Percentiles rank a stretch among this genome's conserved stretches.
Evolutionary conservation across 768 basidiomycete genomes (phyloP).

Genomic region (Botryobasidium botryosum): DNA sequence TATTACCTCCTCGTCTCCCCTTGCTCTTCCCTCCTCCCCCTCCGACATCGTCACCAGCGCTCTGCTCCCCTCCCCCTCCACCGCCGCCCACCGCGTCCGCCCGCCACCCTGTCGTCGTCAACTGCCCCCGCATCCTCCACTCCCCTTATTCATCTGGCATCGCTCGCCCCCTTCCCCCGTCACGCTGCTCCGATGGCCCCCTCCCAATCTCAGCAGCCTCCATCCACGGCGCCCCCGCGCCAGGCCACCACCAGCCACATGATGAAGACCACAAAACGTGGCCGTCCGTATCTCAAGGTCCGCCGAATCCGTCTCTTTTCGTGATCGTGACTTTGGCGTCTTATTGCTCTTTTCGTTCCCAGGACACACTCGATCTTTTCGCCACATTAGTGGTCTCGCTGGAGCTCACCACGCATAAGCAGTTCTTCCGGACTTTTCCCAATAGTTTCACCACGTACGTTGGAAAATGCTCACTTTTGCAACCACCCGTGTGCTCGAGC

Average conservation of each 20-base stretch:
- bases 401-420: slow-evolving; percentile 73
- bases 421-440: slow-evolving; percentile 88
- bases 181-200: neutral
- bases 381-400: slow-evolving; percentile 93
- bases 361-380: slow-evolving; percentile 98
- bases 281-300: slow-evolving; percentile 86
- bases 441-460: slow-evolving; percentile 93
- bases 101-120: slow-evolving; percentile 8
- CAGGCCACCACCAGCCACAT: slow-evolving; percentile 74
- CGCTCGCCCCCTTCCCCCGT: neutral
- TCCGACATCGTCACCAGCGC: neutral
- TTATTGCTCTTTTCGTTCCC: slow-evolving; percentile 4
- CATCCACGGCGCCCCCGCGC: neutral
- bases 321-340: slow-evolving; percentile 2
- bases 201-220: slow-evolving; percentile 5
- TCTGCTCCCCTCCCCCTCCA: slow-evolving; percentile 1
- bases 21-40: neutral
- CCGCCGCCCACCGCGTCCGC: neutral
- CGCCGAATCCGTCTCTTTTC: slow-evolving; percentile 4
- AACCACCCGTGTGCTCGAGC: neutral
- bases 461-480: neutral
- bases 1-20: neutral
- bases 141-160: too few species aligned
- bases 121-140: too few species aligned
- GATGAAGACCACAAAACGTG: slow-evolving; percentile 98